phyloP scores from a whole-genome alignment of 441 rosid species.

The Pelargonium cotyledonis region DNA sequence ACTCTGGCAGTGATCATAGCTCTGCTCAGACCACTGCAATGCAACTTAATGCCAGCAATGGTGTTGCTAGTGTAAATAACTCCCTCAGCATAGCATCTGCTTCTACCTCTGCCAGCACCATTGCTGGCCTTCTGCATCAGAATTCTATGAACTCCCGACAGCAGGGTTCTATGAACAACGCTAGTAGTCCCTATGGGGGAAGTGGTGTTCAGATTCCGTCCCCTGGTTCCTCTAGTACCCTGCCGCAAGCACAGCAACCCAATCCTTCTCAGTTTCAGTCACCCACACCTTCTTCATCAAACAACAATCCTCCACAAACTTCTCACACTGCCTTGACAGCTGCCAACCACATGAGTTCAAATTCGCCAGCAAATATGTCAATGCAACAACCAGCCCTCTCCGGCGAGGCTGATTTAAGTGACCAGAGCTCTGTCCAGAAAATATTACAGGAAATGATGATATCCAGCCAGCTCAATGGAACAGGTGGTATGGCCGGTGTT shows the following conservation, averaged over 20 bases:
- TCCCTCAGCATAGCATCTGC: slow-evolving; percentile 49
- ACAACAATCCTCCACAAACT: slow-evolving; percentile 52
- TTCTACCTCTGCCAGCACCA: slow-evolving; percentile 60
- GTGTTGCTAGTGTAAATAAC: slow-evolving; percentile 50
- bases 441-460: slow-evolving; percentile 68
- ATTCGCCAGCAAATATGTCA: slow-evolving; percentile 50
- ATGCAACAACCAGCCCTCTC: slow-evolving; percentile 57
- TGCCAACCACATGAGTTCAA: slow-evolving; percentile 54
- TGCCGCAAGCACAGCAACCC: slow-evolving; percentile 54
- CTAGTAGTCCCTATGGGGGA: slow-evolving; percentile 75
- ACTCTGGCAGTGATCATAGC: slow-evolving; percentile 47
- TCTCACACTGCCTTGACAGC: slow-evolving; percentile 43
- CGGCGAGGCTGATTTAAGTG: slow-evolving; percentile 52
- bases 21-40: slow-evolving; percentile 43
- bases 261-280: slow-evolving; percentile 75
- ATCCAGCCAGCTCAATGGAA: slow-evolving; percentile 55
- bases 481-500: slow-evolving; percentile 56
- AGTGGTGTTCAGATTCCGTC: slow-evolving; percentile 65
- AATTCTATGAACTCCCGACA: slow-evolving; percentile 83
- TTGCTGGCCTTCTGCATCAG: slow-evolving; percentile 78
- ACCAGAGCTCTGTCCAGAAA: slow-evolving; percentile 78
- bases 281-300: slow-evolving; percentile 60
- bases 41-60: slow-evolving; percentile 50
- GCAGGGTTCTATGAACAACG: slow-evolving; percentile 60
- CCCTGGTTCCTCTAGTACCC: slow-evolving; percentile 66